Evolutionary conservation across 2,329 filamentous ascomycete genomes (phyloP), one percentile per base, ranked within the genome.

Genomic region (Aschersonia sp.): DNA sequence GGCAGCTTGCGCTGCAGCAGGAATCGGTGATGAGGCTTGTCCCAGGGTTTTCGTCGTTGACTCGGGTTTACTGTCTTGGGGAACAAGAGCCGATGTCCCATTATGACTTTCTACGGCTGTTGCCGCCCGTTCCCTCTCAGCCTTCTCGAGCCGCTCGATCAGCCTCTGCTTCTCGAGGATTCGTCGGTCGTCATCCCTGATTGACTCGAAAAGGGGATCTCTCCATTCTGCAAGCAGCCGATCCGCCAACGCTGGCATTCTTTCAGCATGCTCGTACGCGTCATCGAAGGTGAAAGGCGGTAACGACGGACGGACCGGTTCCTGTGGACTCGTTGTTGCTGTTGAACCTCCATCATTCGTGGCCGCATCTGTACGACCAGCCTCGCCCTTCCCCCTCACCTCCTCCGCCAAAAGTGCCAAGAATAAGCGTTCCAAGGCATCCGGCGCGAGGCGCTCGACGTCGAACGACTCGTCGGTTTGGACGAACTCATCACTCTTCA

Each of bases 351-450:
- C 35, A 9, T 37, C 12, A 12, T 37, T 37, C 12, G 35, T 39
- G 9, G 35, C 12, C 35, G 12, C 53, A 44, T 56, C 58, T n/a
- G 50, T 51, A 30, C 58, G 56, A 40, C 59, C 71, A 22, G 64
- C 62, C 52, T 83, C 76, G 47, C 60, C 62, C 55, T 67, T 76
- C 53, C 22, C 22, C 4, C 12, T 37, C 8, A 81, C 64, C 62
- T 92, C 87, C 54, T 94, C 84, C 54, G 78, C 77, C 60, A 95
- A 65, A 49, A 94, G 68, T 49, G 78, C 74, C 54, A 88, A 68
- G 62, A 94, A 95, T 46, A 92, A 73, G 58, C 83, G 77, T 63
- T 85, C 80, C 54, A 97, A 70, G 42, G 87, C 78, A 63, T 89
- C 84, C 6, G 88, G 79, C 44, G 73, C 83, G 61, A 97, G 68